These are phyloP conservation scores for Boletus eberwhitei DNA, from an alignment of 768 basidiomycete species.

Conservation along the genomic window DNA sequence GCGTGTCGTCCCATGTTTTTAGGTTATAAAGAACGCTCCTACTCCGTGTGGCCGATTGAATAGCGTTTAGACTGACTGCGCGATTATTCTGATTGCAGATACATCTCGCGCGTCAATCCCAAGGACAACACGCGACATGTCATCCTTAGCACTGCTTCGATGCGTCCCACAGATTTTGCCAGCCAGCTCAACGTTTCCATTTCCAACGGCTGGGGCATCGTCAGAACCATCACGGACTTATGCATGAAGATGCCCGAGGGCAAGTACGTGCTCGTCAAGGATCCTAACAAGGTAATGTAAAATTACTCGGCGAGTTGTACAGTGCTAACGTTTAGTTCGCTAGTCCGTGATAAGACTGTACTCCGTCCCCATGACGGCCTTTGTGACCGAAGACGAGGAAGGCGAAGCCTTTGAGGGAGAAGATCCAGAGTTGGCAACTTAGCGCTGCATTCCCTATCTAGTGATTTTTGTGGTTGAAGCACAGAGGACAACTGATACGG, in stretches of 20 bases:
- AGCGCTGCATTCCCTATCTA: conserved; percentile 7
- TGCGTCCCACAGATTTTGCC: conserved; percentile 94
- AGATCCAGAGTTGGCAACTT: conserved; percentile 36
- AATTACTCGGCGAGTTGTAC: background rate
- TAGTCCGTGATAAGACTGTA: conserved; percentile 94
- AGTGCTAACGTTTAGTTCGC: conserved; percentile 12
- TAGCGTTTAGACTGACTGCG: conserved; percentile 6
- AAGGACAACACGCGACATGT: conserved; percentile 95
- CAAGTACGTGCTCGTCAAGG: conserved; percentile 95
- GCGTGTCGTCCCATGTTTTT: conserved; percentile 27
- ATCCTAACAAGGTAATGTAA: conserved; percentile 86
- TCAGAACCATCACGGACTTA: conserved; percentile 89
- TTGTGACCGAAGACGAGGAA: conserved; percentile 80
- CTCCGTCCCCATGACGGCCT: conserved; percentile 83
- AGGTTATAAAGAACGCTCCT: background rate
- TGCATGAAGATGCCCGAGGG: conserved; percentile 98
- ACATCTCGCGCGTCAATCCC: conserved; percentile 91
- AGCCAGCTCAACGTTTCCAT: conserved; percentile 92
- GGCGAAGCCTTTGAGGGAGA: conserved; percentile 41
- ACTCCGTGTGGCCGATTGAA: background rate
- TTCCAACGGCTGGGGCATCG: conserved; percentile 97
- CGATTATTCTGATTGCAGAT: conserved; percentile 46
- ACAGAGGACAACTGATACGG: background rate
- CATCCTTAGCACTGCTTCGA: conserved; percentile 90
- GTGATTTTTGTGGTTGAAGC: background rate